A percentile compares a stretch with the other conserved stretches of the same genome.
Evolutionary conservation across 441 rosid genomes (phyloP).

Genomic region (Biscutella laevigata): DNA sequence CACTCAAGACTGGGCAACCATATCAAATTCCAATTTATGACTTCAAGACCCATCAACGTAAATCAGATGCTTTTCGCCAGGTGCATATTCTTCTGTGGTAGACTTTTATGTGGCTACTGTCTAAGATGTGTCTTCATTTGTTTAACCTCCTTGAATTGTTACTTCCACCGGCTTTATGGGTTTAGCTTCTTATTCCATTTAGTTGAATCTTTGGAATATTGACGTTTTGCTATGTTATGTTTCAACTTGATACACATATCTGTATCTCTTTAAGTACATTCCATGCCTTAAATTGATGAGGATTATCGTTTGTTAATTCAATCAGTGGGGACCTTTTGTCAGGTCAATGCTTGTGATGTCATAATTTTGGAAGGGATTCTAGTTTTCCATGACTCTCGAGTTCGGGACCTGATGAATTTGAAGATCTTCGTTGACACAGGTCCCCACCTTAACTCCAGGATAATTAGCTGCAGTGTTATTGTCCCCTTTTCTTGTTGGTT

Average conservation of each 20-base stretch:
- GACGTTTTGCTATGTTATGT: constrained; percentile 7
- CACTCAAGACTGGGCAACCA: constrained; percentile 60
- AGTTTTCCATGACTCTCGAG: constrained; percentile 81
- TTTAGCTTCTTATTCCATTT: neutral
- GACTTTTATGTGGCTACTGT: neutral
- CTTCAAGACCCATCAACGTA: constrained; percentile 75
- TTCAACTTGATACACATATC: neutral
- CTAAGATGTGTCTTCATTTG: neutral
- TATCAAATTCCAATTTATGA: constrained; percentile 89
- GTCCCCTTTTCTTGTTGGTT: neutral
- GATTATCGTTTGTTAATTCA: constrained; percentile 1
- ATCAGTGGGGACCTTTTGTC: constrained; percentile 16
- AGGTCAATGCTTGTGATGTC: constrained; percentile 98
- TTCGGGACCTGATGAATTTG: constrained; percentile 85
- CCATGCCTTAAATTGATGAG: neutral
- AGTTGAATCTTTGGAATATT: neutral
- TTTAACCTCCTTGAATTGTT: neutral
- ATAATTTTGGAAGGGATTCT: constrained; percentile 93
- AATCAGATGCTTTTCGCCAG: constrained; percentile 85
- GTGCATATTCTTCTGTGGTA: constrained; percentile 27
- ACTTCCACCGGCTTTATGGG: neutral
- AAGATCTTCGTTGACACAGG: constrained; percentile 97
- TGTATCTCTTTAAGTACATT: neutral
- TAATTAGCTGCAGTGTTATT: neutral
- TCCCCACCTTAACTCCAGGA: constrained; percentile 26